These are phyloP conservation scores for Poterioochromonas sp. DNA, from an alignment of 352 stramenopile species.

Conservation along the genomic window DNA sequence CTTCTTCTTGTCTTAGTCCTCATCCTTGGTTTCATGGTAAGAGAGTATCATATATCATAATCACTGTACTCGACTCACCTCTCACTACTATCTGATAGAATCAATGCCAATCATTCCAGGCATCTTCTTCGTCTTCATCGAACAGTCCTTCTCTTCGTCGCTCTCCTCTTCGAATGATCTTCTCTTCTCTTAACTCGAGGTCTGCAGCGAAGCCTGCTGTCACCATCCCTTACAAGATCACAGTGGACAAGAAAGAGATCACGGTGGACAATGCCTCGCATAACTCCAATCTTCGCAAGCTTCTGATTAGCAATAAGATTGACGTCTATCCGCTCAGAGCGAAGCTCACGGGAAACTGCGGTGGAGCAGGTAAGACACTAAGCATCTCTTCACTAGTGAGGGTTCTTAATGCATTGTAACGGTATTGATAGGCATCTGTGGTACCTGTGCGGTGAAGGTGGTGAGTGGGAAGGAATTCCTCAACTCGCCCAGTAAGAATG, in stretches of 20 bases:
- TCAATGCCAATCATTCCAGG: no score
- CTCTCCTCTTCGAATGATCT: no score
- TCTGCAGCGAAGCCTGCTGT: no score
- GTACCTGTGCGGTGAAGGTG: conserved; percentile 46
- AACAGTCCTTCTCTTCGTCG: no score
- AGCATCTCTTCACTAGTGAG: neutral
- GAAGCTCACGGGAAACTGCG: conserved; percentile 42
- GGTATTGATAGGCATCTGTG: conserved; percentile 39
- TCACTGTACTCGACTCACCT: no score
- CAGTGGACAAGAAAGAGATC: conserved; percentile 7
- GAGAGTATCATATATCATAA: no score
- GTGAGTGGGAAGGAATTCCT: conserved; percentile 40
- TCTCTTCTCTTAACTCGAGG: no score
- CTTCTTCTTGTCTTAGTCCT: no score
- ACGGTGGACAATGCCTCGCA: neutral
- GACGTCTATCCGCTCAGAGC: conserved; percentile 47
- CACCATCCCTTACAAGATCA: no score
- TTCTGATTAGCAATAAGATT: conserved; percentile 47
- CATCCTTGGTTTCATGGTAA: no score
- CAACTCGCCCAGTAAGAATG: conserved; percentile 44
- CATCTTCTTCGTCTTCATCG: no score
- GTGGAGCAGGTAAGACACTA: conserved; percentile 35
- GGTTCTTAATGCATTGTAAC: neutral
- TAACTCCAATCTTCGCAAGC: conserved; percentile 47
- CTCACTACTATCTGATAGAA: no score